A percentile compares a stretch with the other conserved stretches of the same genome.
These are phyloP conservation scores for Flagelloscypha sp. DNA, from an alignment of 768 basidiomycete species.

Conservation along the genomic window DNA sequence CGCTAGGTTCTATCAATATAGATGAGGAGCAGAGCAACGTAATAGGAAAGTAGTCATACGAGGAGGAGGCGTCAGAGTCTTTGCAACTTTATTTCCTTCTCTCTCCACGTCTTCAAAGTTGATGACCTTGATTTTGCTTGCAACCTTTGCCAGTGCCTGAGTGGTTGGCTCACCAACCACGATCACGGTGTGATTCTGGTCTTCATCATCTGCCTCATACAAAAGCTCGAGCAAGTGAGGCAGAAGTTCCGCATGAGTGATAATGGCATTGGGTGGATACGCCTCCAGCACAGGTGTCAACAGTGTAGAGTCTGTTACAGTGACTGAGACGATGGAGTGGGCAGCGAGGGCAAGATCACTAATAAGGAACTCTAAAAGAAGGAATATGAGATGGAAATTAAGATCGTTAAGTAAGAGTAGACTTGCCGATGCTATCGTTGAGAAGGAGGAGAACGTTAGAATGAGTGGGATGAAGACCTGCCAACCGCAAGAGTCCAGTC, in stretches of 20 bases:
- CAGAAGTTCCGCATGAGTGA: constrained; percentile 60
- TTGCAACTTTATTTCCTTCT: constrained; percentile 47
- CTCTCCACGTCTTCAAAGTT: constrained; percentile 67
- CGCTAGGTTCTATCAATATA: constrained; percentile 37
- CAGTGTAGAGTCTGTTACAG: constrained; percentile 48
- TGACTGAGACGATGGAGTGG: constrained; percentile 61
- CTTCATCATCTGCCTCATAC: constrained; percentile 46
- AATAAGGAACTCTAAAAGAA: constrained; percentile 60
- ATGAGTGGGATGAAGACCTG: constrained; percentile 44
- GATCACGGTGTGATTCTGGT: constrained; percentile 48
- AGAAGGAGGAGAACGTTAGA: constrained; percentile 70
- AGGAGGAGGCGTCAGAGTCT: constrained; percentile 35
- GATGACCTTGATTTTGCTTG: constrained; percentile 46
- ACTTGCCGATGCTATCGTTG: constrained; percentile 69
- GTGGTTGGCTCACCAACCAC: constrained; percentile 59
- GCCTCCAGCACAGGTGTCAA: constrained; percentile 58
- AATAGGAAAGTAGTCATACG: constrained; percentile 36
- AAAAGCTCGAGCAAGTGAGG: constrained; percentile 64
- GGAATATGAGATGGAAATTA: background rate
- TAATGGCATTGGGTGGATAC: constrained; percentile 65
- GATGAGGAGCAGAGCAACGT: constrained; percentile 3
- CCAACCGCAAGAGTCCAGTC: constrained; percentile 57
- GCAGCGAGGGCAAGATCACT: constrained; percentile 72
- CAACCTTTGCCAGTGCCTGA: constrained; percentile 37
- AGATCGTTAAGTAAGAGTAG: background rate